Percentiles rank a stretch among this genome's conserved stretches.
Conservation (phyloP, 768 basidiomycete species). For the Leccinum aurantiacum region DNA sequence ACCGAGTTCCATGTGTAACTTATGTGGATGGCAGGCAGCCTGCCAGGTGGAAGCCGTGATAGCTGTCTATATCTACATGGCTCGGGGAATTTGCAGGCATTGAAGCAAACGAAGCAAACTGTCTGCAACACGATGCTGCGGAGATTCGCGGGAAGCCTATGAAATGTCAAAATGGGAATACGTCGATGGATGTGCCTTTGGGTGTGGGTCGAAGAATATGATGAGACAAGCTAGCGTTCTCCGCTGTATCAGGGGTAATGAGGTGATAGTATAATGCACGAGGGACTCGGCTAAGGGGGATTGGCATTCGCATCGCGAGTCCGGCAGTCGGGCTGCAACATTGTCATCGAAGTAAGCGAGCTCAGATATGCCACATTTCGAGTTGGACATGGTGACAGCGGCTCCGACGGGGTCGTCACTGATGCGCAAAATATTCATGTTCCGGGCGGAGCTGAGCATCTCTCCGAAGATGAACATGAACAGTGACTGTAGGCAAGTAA, state of each 20-base stretch:
- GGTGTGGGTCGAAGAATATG: not conserved
- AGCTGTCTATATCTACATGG: not conserved
- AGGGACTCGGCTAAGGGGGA: not conserved
- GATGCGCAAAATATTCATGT: not conserved
- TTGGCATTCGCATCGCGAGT: conserved; percentile 5
- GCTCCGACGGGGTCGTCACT: not conserved
- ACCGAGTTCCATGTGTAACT: conserved; percentile 1
- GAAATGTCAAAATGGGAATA: not conserved
- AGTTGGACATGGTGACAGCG: conserved; percentile 11
- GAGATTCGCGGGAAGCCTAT: conserved; percentile 2
- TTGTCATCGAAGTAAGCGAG: conserved; percentile 9
- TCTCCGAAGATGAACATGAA: not conserved
- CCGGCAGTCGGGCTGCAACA: conserved; percentile 3
- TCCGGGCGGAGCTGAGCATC: not conserved
- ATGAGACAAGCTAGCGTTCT: not conserved
- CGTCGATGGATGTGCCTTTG: not conserved
- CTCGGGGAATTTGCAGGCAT: not conserved
- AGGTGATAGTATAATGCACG: conserved; percentile 8
- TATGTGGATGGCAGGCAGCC: not conserved
- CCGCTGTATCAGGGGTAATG: conserved; percentile 8
- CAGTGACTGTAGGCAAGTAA: not conserved
- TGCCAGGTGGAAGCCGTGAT: not conserved
- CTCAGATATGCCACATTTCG: conserved; percentile 8
- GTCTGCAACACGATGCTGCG: conserved; percentile 6
- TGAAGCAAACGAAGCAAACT: not conserved